Evolutionary conservation across 345 rosid species (phyloP).

Genomic region (Physaria fendleri): DNA sequence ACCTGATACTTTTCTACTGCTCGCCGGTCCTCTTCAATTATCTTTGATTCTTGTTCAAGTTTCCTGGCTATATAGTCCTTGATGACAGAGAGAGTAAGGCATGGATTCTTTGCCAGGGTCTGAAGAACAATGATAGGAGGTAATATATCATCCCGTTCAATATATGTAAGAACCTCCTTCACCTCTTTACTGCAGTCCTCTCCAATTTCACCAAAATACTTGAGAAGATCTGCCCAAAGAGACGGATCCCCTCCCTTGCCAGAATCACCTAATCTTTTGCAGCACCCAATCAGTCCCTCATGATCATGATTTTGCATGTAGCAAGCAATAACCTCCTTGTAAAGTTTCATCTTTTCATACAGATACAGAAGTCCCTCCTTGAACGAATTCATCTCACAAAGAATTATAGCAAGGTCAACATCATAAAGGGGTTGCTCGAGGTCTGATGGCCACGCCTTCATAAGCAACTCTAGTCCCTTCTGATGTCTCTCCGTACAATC

Average conservation of each 20-base stretch:
- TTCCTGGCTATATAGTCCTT: constrained; percentile 93
- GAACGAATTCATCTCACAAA: constrained; percentile 91
- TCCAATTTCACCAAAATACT: constrained; percentile 96
- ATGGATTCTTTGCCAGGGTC: constrained; percentile 82
- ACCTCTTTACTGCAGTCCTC: constrained; percentile 98
- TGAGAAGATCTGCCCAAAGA: constrained; percentile 98
- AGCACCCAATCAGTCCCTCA: constrained; percentile 88
- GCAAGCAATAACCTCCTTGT: constrained; percentile 95
- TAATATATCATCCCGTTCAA: constrained; percentile 89
- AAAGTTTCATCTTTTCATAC: constrained; percentile 94
- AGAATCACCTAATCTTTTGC: constrained; percentile 91
- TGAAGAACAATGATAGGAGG: constrained; percentile 98
- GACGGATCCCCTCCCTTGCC: constrained; percentile 88
- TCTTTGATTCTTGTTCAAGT: constrained; percentile 90
- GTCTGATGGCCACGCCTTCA: constrained; percentile 77
- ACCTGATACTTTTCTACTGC: constrained; percentile 97
- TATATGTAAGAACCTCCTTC: constrained; percentile 80
- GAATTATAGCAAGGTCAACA: constrained; percentile 93
- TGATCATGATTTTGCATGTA: constrained; percentile 97
- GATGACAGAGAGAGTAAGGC: constrained; percentile 91
- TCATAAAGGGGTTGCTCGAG: constrained; percentile 89
- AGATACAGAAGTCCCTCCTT: constrained; percentile 80
- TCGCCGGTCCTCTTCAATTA: constrained; percentile 89
- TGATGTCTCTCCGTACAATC: constrained; percentile 50
- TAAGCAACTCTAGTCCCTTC: constrained; percentile 71